Base-by-base conservation (phyloP, 768 basidiomycete genomes). In the Strobilomyces confusus region DNA sequence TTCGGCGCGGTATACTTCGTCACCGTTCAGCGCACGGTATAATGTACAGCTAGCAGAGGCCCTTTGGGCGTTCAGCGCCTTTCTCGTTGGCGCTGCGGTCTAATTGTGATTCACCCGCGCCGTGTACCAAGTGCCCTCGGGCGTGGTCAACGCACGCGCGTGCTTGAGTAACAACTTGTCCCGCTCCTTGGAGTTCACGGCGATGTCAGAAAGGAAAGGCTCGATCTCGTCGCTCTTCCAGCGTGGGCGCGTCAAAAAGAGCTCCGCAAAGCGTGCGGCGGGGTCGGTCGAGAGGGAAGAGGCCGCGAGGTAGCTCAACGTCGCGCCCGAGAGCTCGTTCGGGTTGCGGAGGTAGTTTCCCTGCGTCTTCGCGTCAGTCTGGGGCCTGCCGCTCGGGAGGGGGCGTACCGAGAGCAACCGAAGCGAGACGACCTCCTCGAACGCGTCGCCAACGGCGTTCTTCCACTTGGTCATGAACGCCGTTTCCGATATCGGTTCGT, bases 141-240 rank as follows among this genome's bases (percentile, higher is more conserved):
- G 63, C 48, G 89, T 86, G 48, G 86, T 89, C 40, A 84, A 78
- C 3, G 89, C 81, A 43, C 95, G 76, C 33, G 90, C 90, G 63
- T 87, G 90, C 72, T 93, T 98, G 40, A 92, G 79, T 36, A 97
- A 72, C 57, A 95, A 66, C 67, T 86, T 92, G 66, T 98, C 95
- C 37, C 89, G 77, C 63, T 92, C 92, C 69, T 97, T 95, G 9
- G 75, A 72, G 64, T 91, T 84, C n/a, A 93, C 75, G 0, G 86
- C 86, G 51, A 97, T 83, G 57, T 92, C 92, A 7, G 75, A 70
- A 13, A 98, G 72, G 72, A 95, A 98, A 5, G 88, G 89, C 25
- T 73, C 71, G 55, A 98, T 88, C 17, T 95, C 92, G 13, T 87
- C 83, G 7, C 77, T 79, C 62, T 79, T 83, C 92, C 92, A 94